These are phyloP conservation scores for Anthoceros angustus DNA, from an alignment of 225 moss, liverwort and hornwort species.

Conservation along the genomic window DNA sequence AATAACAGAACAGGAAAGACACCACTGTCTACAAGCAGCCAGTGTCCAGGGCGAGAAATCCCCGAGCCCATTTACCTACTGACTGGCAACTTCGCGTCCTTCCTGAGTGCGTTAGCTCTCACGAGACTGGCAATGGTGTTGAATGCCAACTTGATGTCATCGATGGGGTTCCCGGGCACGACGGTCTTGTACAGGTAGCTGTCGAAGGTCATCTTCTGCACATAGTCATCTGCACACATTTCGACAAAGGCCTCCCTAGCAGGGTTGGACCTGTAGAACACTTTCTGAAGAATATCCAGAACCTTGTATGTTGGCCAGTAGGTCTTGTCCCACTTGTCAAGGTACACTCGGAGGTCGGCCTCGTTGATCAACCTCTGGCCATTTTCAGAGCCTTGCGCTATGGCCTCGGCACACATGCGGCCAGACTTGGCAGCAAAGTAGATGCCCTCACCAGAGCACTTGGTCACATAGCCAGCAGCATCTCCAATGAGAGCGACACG, in stretches of 20 bases:
- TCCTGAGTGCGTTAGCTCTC: constrained; percentile 71
- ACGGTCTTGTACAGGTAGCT: constrained; percentile 97
- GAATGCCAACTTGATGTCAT: constrained; percentile 84
- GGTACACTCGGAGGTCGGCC: constrained; percentile 65
- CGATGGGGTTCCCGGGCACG: constrained; percentile 87
- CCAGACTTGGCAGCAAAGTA: constrained; percentile 98
- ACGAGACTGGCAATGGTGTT: constrained; percentile 90
- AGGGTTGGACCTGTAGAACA: constrained; percentile 90
- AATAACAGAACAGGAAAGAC: no score
- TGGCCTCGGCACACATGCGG: constrained; percentile 92
- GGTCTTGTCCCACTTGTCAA: constrained; percentile 94
- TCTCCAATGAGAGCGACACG: constrained; percentile 86
- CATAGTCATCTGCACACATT: constrained; percentile 95
- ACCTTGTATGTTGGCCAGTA: constrained; percentile 99
- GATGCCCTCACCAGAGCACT: constrained; percentile 95
- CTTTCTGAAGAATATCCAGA: constrained; percentile 88
- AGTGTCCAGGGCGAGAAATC: no score
- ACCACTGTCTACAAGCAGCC: no score
- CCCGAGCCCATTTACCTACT: no score
- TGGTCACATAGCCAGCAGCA: constrained; percentile 92
- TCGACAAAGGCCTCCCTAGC: constrained; percentile 95
- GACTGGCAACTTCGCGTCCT: constrained; percentile 44
- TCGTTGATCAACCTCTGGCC: constrained; percentile 80
- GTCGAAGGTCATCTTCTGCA: constrained; percentile 99
- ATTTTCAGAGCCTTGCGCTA: constrained; percentile 62